Evolutionary conservation across 2,329 filamentous ascomycete species (phyloP), one percentile per base, ranked within the genome.

Genomic region (Pseudogymnoascus sp.): DNA sequence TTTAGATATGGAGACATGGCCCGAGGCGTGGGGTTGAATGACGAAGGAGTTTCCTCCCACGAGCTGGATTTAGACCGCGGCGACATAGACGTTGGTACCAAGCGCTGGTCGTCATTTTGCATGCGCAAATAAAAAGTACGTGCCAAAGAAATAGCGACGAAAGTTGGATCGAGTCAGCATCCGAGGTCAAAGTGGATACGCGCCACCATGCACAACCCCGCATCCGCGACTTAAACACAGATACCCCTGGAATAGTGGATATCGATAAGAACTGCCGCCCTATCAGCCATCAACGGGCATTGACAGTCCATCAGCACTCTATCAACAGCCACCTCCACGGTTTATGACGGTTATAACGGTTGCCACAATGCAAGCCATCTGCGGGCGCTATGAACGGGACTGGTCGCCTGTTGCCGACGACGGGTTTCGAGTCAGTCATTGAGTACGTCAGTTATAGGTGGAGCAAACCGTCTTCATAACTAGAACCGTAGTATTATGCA

Each of bases 21-120:
- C 48, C 48, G 48, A 54, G 48, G 48, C 48, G 48, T 54, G 25
- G 48, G 45, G 23, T 54, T 54, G 25, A n/a, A 31, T 54, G 48
- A 54, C 48, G 48, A 54, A 31, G 48, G 23, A 31, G 31, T 16
- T 31, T 23, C 43, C 43, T 48, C 2, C 21, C 21, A 31, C 11
- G 23, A 31, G 45, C 23, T 51, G 7, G 45, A 51, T 25, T 48
- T 54, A 54, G 45, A 54, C 48, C 48, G 48, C 48, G 48, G 48
- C 11, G 25, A 54, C 48, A 54, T 54, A 54, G 48, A 54, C 8
- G n/a, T 54, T 54, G 25, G 25, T n/a, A 54, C 8, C 48, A 54
- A 28, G 25, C 48, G 11, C 21, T 54, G 14, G 25, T 31, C 48
- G 5, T 54, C 48, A 54, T 54, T 54, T 54, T 28, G 48, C 48